A percentile compares a stretch with the other conserved stretches of the same genome.
Evolutionary conservation across 2,329 filamentous ascomycete species (phyloP).

Genomic region (Calonectria ilicicola): DNA sequence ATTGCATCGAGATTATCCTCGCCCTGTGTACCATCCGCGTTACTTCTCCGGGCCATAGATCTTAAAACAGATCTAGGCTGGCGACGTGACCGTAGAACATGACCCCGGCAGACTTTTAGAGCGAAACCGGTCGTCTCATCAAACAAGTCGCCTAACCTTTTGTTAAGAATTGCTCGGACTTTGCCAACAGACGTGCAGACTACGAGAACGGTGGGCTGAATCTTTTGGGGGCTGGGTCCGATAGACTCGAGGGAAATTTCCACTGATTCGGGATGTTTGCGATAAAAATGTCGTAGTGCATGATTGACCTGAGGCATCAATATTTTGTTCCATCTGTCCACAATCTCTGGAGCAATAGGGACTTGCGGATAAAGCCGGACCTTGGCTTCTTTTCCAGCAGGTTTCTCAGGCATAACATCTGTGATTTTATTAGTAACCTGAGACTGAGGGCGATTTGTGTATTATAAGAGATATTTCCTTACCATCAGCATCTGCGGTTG

Average conservation of each 20-base stretch:
- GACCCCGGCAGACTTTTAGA: constrained; percentile 79
- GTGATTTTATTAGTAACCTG: constrained; percentile 12
- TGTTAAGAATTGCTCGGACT: constrained; percentile 77
- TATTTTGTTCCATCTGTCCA: constrained; percentile 78
- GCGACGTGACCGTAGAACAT: constrained; percentile 71
- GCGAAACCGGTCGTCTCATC: constrained; percentile 72
- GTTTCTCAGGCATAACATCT: constrained; percentile 37
- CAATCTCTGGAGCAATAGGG: constrained; percentile 67
- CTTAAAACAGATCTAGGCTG: constrained; percentile 45
- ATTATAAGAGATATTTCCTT: constrained; percentile 20
- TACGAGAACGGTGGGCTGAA: constrained; percentile 79
- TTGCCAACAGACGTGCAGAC: constrained; percentile 81
- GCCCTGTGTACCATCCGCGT: constrained; percentile 48
- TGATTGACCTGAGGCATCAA: constrained; percentile 81
- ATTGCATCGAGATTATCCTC: constrained; percentile 59
- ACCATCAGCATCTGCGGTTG: constrained; percentile 36
- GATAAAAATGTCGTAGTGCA: constrained; percentile 77
- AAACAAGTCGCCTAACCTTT: constrained; percentile 74
- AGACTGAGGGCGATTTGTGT: neutral
- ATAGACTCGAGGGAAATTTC: constrained; percentile 83
- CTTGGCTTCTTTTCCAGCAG: constrained; percentile 52
- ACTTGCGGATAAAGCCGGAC: constrained; percentile 71
- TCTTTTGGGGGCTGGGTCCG: constrained; percentile 74
- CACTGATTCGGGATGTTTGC: constrained; percentile 80
- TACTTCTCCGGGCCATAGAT: constrained; percentile 48